Conservation (phyloP, 768 basidiomycete genomes). For the Hypholoma sublateritium region DNA sequence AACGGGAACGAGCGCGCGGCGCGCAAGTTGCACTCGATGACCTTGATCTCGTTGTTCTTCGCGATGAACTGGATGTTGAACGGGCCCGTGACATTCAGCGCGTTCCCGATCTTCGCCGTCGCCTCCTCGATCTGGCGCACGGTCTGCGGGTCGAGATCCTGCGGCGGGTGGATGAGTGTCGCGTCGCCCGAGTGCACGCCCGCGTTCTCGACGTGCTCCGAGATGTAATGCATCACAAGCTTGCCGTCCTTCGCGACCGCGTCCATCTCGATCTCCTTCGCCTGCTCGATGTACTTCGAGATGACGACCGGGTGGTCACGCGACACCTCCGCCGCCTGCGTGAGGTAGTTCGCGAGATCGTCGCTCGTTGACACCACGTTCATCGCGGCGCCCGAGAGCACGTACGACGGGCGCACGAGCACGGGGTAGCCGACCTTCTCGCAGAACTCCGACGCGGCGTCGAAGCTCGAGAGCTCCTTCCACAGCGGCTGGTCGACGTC, state of each 20-base stretch:
- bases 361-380: conserved; percentile 95
- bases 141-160: conserved; percentile 96
- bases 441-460: conserved; percentile 88
- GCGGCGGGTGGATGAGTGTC: conserved; percentile 96
- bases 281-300: conserved; percentile 98
- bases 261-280: conserved; percentile 99
- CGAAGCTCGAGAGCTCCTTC: conserved; percentile 94
- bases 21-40: conserved; percentile 98
- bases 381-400: conserved; percentile 99
- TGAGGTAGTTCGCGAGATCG: conserved; percentile 89
- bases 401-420: conserved; percentile 95
- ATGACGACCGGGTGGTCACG: conserved; percentile 91
- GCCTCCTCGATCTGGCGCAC: conserved; percentile 96
- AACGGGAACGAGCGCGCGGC: conserved; percentile 98
- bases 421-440: conserved; percentile 93
- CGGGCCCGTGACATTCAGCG: conserved; percentile 96
- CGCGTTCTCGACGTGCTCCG: conserved; percentile 98
- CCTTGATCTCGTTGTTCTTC: conserved; percentile 99
- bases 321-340: conserved; percentile 94
- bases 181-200: conserved; percentile 99
- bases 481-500: conserved; percentile 97
- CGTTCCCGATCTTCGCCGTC: conserved; percentile 95
- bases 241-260: conserved; percentile 96
- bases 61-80: conserved; percentile 99
- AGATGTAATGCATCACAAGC: conserved; percentile 99